These are phyloP conservation scores for Tetrastigma voinierianum DNA, from an alignment of 164 flowering plant species.

Conservation along the genomic window DNA sequence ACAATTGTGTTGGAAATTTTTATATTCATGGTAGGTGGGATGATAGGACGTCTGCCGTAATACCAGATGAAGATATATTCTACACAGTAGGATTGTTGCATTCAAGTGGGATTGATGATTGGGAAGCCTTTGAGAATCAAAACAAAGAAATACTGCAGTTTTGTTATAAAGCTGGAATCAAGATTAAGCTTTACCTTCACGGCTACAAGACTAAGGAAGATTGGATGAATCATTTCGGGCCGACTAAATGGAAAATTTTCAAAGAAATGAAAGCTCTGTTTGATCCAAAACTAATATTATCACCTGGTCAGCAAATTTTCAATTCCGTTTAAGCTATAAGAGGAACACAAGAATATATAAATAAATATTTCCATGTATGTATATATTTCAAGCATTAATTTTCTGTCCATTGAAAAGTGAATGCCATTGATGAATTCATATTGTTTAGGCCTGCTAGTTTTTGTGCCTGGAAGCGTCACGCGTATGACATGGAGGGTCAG, in stretches of 20 bases:
- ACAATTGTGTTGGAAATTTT: background rate
- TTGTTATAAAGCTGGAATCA: slow-evolving; percentile 49
- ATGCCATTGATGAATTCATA: too few relatives aligned
- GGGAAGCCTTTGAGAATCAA: slow-evolving; percentile 44
- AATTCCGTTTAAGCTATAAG: slow-evolving; percentile 13
- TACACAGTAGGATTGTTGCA: slow-evolving; percentile 66
- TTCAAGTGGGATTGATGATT: slow-evolving; percentile 39
- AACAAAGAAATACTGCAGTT: slow-evolving; percentile 53
- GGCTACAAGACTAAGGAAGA: slow-evolving; percentile 41
- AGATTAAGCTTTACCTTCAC: slow-evolving; percentile 69
- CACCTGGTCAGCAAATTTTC: slow-evolving; percentile 82
- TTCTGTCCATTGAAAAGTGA: too few relatives aligned
- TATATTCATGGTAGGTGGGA: slow-evolving; percentile 66
- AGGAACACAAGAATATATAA: too few relatives aligned
- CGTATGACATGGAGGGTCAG: too few relatives aligned
- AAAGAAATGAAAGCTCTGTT: slow-evolving; percentile 50
- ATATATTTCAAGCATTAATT: too few relatives aligned
- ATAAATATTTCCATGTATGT: too few relatives aligned
- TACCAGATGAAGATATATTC: slow-evolving; percentile 80
- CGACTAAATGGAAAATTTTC: slow-evolving; percentile 66
- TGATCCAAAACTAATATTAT: slow-evolving; percentile 72
- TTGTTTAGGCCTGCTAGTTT: too few relatives aligned
- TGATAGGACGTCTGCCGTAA: slow-evolving; percentile 58
- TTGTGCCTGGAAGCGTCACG: too few relatives aligned
- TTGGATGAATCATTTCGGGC: slow-evolving; percentile 78